Evolutionary conservation across 768 basidiomycete genomes (phyloP), one percentile per base, ranked within the genome.

Genomic region (Boletus edulis): DNA sequence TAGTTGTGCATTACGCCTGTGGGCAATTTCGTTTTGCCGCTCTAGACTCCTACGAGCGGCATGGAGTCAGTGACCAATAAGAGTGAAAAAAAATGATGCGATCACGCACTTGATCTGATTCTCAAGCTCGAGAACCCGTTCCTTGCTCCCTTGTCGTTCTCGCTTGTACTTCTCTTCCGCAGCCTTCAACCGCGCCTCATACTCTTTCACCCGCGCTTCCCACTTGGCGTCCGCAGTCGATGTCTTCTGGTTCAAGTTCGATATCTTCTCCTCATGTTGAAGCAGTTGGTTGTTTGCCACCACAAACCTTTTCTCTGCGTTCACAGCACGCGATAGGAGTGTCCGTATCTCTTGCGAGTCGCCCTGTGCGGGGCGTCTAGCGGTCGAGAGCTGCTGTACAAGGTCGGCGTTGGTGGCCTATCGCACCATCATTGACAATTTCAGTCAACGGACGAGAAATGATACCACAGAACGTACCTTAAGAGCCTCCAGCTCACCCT

Each of bases 191-290:
- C 90, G 75, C 14, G 82, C 68, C 73, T 97, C 93, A 63, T 95
- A 94, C 72, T 98, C 95, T 70, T 86, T 88, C 43, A 98, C 91
- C n/a, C 95, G 78, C 0, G 88, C 91, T 64, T 95, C 94, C 94
- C 95, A 98, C 71, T 95, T 96, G 49, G 74, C 76, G 61, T 97
- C 94, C 0, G 90, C 88, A 0, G 75, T 76, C 0, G 78, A 75
- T 37, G 80, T 89, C 76, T 86, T 89, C 73, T 85, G 79, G 60
- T 87, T 88, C 72, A 90, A 79, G 39, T 75, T 70, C 2, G 87
- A 83, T 46, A 95, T 80, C 73, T 87, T 88, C 72, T 95, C 92
- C 67, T 98, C 96, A 4, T 89, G 84, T 22, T 84, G 79, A 2
- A 85, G 69, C 3, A 98, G 78, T 68, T 96, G 93, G 59, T 94